phyloP scores from a whole-genome alignment of 2,329 filamentous ascomycete species.

The Aspergillus udagawae region DNA sequence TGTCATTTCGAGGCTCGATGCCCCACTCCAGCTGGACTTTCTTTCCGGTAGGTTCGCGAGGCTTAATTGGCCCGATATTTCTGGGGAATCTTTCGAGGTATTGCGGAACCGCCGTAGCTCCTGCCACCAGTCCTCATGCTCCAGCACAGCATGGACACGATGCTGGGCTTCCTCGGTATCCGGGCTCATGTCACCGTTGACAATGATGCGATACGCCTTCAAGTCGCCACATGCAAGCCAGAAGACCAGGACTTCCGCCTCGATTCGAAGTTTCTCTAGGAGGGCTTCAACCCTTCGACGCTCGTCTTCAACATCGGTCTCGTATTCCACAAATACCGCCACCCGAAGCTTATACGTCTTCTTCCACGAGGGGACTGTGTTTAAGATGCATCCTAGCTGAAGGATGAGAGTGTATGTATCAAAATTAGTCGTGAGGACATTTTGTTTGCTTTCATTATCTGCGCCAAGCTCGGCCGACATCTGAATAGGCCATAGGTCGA shows the following conservation, averaged over 20 bases:
- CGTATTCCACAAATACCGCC: conserved; percentile 85
- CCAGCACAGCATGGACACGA: conserved; percentile 62
- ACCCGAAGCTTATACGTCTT: conserved; percentile 69
- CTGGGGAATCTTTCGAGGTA: conserved; percentile 13
- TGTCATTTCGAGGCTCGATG: conserved; percentile 50
- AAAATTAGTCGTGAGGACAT: conserved; percentile 80
- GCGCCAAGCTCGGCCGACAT: conserved; percentile 81
- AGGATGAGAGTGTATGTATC: conserved; percentile 87
- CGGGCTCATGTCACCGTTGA: conserved; percentile 60
- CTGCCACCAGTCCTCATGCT: conserved; percentile 77
- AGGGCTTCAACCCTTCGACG: conserved; percentile 66
- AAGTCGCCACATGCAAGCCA: conserved; percentile 73
- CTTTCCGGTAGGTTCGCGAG: conserved; percentile 35
- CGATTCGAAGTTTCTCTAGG: conserved; percentile 75
- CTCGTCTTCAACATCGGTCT: conserved; percentile 78
- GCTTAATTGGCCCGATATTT: conserved; percentile 12
- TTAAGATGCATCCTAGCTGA: conserved; percentile 78
- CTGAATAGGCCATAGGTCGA: conserved; percentile 88
- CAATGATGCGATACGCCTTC: conserved; percentile 70
- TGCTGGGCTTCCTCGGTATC: conserved; percentile 54
- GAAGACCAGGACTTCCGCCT: conserved; percentile 74
- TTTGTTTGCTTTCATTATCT: conserved; percentile 58
- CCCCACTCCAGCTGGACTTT: conserved; percentile 49
- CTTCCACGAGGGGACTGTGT: conserved; percentile 78
- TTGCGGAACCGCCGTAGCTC: conserved; percentile 57